Evolutionary conservation across 176 grass and related monocot species (phyloP), one percentile per base, ranked within the genome.

Genomic region (Cymbopogon citratus): DNA sequence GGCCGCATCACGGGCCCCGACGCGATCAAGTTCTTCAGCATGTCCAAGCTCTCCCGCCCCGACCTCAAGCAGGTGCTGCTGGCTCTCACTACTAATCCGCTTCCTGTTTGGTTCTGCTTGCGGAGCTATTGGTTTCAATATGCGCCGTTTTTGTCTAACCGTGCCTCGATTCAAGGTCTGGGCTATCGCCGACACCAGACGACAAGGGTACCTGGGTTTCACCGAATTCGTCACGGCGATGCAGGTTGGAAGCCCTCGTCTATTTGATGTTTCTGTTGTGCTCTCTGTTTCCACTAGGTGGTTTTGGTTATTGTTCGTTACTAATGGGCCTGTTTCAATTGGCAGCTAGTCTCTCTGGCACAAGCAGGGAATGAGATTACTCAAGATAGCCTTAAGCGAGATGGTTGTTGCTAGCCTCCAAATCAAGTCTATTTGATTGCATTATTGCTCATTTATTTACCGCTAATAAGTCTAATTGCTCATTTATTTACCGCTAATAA

Each of bases 1-100:
- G 92, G 94, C 21, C 94, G 94, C 67, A 87, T 97, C 89, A 97
- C 94, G n/a, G 94, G 94, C 26, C 87, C 87, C 41, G 94, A 97
- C 65, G 94, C 94, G 76, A 94, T 89, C 73, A 94, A 87, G 81
- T 94, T 97, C 79, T 97, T 97, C 81, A 75, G 80, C 84, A 89
- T 92, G 90, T 97, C 94, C 56, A 94, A 90, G 54, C 85, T 92
- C 46, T 85, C 92, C 70, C 91, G 91, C 69, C 36, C 89, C 19
- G 94, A 94, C 52, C 92, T 97, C 39, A 97, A 97, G 80, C 92
- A 97, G 95, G 95, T 90, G 71, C 2, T 33, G 3, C 26, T 10
- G 63, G 5, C 31, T 76, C 56, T 43, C 44, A 21, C 76, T 62
- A 10, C 16, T 7, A 6, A 7, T 11, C 41, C 19, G n/a, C 19